Percentiles rank a stretch among this genome's conserved stretches.
Evolutionary conservation across 2,329 filamentous ascomycete genomes (phyloP).

Genomic region (Hypoxylon sp.): DNA sequence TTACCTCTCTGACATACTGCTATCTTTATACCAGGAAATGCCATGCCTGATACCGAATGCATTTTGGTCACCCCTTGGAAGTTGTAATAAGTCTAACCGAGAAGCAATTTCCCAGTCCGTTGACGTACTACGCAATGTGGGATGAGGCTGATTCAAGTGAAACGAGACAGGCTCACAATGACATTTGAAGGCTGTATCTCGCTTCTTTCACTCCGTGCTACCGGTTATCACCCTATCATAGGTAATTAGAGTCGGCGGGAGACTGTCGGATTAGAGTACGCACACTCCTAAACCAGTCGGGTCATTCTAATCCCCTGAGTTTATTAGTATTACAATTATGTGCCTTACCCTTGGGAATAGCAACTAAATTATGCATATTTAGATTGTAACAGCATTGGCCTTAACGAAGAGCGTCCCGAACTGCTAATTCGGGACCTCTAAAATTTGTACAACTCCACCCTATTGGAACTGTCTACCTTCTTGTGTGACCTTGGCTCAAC

Average conservation of each 20-base stretch:
- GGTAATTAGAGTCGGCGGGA: no score
- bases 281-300: not conserved
- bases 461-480: not conserved
- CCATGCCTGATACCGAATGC: not conserved
- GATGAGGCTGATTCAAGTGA: constrained; percentile 19
- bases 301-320: not conserved
- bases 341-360: not conserved
- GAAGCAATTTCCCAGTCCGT: constrained; percentile 23
- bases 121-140: not conserved
- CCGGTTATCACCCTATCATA: not conserved
- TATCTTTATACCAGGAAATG: constrained; percentile 7
- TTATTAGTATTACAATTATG: not conserved
- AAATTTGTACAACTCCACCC: constrained; percentile 5
- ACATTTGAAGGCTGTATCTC: constrained; percentile 8
- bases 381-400: constrained; percentile 3
- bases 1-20: no score
- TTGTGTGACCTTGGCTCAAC: not conserved
- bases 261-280: not conserved
- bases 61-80: not conserved
- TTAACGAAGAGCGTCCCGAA: not conserved
- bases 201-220: not conserved
- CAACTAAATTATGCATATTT: not conserved
- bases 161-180: constrained; percentile 10
- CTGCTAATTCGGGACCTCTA: not conserved
- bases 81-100: not conserved